Conservation (phyloP, 345 rosid species). For the Gossypium arboreum region DNA sequence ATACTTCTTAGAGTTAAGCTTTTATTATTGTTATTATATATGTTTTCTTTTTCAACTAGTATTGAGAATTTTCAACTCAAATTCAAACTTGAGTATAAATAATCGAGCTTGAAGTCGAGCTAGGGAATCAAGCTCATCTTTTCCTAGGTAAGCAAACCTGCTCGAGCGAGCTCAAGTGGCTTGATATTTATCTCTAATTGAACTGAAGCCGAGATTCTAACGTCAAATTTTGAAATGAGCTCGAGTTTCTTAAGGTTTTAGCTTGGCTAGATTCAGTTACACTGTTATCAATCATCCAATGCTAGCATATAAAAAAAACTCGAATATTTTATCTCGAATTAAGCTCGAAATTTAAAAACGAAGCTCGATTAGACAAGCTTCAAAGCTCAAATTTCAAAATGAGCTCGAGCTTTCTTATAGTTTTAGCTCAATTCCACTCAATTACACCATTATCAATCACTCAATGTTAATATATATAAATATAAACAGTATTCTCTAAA, state of each 20-base stretch:
- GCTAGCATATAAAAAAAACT: no score
- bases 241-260: no score
- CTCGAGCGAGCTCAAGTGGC: no score
- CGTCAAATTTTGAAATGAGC: no score
- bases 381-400: neutral
- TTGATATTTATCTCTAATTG: no score
- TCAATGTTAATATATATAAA: neutral
- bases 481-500: neutral
- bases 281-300: no score
- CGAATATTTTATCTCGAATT: no score
- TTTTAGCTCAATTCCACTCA: neutral
- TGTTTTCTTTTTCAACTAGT: neutral
- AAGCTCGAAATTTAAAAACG: no score
- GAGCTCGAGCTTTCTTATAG: neutral
- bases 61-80: neutral
- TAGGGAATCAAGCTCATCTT: neutral
- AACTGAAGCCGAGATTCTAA: no score
- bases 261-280: no score
- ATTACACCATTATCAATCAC: neutral
- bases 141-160: no score
- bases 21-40: neutral
- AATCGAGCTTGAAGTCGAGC: neutral
- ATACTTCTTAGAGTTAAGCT: neutral
- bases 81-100: neutral
- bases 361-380: no score